phyloP scores from a whole-genome alignment of 1,139 yeast genomes.

The Lodderomyces oxycetoniae region DNA sequence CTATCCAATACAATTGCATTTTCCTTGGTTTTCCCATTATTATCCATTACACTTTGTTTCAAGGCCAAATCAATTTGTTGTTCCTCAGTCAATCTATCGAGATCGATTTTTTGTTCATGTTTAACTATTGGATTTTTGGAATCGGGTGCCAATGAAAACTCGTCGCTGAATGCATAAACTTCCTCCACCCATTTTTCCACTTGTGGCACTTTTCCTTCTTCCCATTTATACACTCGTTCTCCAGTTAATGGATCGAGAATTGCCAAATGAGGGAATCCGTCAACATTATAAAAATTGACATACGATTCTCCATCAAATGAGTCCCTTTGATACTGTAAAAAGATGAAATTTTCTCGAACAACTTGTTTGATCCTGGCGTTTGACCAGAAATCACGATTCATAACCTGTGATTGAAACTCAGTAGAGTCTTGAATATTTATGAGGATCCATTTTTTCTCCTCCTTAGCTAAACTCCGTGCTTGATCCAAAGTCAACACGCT shows the following conservation, averaged over 20 bases:
- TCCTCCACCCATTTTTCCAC: constrained; percentile 57
- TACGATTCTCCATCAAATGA: constrained; percentile 71
- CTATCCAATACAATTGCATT: constrained; percentile 27
- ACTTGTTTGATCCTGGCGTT: constrained; percentile 57
- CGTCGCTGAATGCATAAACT: constrained; percentile 53
- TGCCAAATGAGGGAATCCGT: constrained; percentile 79
- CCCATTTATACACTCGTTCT: constrained; percentile 75
- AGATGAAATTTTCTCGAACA: constrained; percentile 66
- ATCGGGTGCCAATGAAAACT: constrained; percentile 61
- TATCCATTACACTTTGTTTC: constrained; percentile 51
- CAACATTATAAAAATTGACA: constrained; percentile 62
- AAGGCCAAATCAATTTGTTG: constrained; percentile 80
- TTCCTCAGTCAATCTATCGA: constrained; percentile 68
- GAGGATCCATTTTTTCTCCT: constrained; percentile 71
- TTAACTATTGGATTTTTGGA: constrained; percentile 65
- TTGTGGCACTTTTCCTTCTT: constrained; percentile 53
- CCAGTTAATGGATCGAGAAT: constrained; percentile 95
- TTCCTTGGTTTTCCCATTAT: constrained; percentile 18
- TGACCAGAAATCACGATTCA: constrained; percentile 94
- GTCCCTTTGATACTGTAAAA: constrained; percentile 75
- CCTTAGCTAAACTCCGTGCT: constrained; percentile 67
- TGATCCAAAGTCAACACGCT: constrained; percentile 58
- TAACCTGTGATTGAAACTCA: constrained; percentile 82
- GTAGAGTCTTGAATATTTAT: constrained; percentile 81
- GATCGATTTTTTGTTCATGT: constrained; percentile 52